Evolutionary conservation across 495 filamentous ascomycete genomes (phyloP).

Genomic region (Stereocaulon alpinum): DNA sequence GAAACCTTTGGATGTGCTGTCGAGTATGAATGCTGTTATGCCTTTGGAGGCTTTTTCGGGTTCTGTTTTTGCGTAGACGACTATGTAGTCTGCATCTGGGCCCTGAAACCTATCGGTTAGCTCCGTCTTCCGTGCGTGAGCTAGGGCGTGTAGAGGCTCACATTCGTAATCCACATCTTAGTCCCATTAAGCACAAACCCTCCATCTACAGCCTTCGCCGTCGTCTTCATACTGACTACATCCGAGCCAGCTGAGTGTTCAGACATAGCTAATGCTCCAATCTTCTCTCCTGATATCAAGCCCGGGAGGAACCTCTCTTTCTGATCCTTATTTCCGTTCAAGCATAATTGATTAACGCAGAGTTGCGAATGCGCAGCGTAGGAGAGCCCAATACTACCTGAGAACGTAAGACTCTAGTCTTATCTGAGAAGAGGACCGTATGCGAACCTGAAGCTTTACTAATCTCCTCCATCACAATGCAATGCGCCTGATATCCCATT

Average conservation of each 20-base stretch:
- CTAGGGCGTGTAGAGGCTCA: constrained; percentile 23
- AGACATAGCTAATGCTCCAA: constrained; percentile 92
- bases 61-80: constrained; percentile 93
- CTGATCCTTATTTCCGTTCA: constrained; percentile 74
- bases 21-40: constrained; percentile 89
- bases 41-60: constrained; percentile 76
- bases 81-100: constrained; percentile 77
- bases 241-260: constrained; percentile 87
- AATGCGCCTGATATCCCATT: constrained; percentile 96
- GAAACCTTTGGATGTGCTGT: constrained; percentile 65
- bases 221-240: constrained; percentile 91
- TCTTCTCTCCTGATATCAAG: constrained; percentile 67
- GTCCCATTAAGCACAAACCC: constrained; percentile 81
- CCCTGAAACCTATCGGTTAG: constrained; percentile 40
- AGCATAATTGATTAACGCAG: constrained; percentile 90
- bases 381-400: constrained; percentile 78
- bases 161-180: constrained; percentile 99
- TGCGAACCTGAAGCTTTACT: constrained; percentile 50
- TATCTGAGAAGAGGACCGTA: constrained; percentile 14
- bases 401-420: constrained; percentile 24
- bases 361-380: constrained; percentile 96
- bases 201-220: constrained; percentile 67
- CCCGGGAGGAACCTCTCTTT: constrained; percentile 72
- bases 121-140: not conserved
- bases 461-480: constrained; percentile 89